Percentiles rank a stretch among this genome's conserved stretches.
Evolutionary conservation across 352 stramenopile genomes (phyloP).

Genomic region (Phytophthora quininea): DNA sequence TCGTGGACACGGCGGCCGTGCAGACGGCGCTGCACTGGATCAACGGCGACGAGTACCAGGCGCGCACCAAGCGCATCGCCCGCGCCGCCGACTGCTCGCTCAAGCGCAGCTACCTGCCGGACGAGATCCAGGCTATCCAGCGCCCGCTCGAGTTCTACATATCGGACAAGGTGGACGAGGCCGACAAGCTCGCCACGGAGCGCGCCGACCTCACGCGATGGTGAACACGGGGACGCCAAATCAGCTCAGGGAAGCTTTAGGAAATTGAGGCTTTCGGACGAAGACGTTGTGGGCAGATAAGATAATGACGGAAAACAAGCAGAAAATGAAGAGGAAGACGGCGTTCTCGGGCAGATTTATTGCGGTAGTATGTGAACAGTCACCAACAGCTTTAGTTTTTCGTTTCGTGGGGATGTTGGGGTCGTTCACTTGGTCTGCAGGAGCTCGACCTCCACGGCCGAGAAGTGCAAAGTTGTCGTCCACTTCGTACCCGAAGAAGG

Average conservation of each 20-base stretch:
- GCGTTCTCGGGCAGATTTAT: constrained; percentile 8
- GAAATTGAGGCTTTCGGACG: no score
- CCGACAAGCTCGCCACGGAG: constrained; percentile 71
- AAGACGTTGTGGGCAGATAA: constrained; percentile 5
- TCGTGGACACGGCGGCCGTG: constrained; percentile 83
- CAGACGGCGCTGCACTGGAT: constrained; percentile 86
- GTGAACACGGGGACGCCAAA: constrained; percentile 50
- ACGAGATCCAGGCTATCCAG: constrained; percentile 89
- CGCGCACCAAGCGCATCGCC: constrained; percentile 81
- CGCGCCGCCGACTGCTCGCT: constrained; percentile 83
- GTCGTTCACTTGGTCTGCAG: constrained; percentile 27
- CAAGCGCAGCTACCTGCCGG: constrained; percentile 85
- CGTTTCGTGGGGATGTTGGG: constrained; percentile 5
- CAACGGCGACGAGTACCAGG: constrained; percentile 74
- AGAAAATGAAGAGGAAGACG: constrained; percentile 29
- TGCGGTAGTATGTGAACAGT: constrained; percentile 20
- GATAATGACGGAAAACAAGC: constrained; percentile 24
- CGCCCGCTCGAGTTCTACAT: constrained; percentile 82
- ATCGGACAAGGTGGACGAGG: constrained; percentile 53
- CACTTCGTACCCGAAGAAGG: constrained; percentile 6
- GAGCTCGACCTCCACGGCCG: constrained; percentile 31
- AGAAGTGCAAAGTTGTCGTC: constrained; percentile 57
- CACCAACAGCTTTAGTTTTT: constrained; percentile 15
- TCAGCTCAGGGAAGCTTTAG: not conserved
- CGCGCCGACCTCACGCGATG: constrained; percentile 82